Conservation (phyloP, 768 basidiomycete genomes). For the Boletus subcaerulescens region DNA sequence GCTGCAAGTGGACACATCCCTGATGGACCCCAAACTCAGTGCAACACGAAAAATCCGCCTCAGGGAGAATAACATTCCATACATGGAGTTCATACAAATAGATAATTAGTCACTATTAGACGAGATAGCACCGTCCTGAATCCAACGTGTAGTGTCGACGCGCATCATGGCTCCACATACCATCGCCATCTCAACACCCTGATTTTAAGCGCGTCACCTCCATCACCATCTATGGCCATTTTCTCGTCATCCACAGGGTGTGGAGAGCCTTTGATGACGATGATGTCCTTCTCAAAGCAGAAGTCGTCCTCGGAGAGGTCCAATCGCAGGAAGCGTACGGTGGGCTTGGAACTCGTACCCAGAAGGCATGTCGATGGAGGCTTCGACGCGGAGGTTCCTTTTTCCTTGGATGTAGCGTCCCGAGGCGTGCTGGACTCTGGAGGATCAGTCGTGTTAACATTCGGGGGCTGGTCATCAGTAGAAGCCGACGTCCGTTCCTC, state of each 20-base stretch:
- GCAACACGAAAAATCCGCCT: not conserved
- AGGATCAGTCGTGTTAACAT: not conserved
- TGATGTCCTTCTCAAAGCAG: conserved; percentile 17
- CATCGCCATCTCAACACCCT: conserved; percentile 30
- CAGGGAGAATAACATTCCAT: conserved; percentile 1
- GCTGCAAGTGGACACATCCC: too few species aligned
- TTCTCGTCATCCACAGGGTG: conserved; percentile 1
- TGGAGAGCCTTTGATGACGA: conserved; percentile 13
- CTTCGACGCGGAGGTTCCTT: not conserved
- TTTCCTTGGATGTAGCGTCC: not conserved
- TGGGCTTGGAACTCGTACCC: not conserved
- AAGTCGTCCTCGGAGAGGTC: conserved; percentile 22
- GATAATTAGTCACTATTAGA: conserved; percentile 5
- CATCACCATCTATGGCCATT: conserved; percentile 14
- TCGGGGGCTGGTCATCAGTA: not conserved
- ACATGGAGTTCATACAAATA: conserved; percentile 13
- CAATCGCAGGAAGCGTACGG: conserved; percentile 11
- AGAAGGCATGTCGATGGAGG: not conserved
- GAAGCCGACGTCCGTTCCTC: not conserved
- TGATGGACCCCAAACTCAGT: too few species aligned
- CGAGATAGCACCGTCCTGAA: conserved; percentile 7
- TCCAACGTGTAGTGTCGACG: not conserved
- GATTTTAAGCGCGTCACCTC: conserved; percentile 14
- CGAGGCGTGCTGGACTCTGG: not conserved
- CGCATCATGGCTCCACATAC: conserved; percentile 7